Evolutionary conservation across 2,329 filamentous ascomycete species (phyloP), one percentile per base, ranked within the genome.

Genomic region (Diaporthe capsici): DNA sequence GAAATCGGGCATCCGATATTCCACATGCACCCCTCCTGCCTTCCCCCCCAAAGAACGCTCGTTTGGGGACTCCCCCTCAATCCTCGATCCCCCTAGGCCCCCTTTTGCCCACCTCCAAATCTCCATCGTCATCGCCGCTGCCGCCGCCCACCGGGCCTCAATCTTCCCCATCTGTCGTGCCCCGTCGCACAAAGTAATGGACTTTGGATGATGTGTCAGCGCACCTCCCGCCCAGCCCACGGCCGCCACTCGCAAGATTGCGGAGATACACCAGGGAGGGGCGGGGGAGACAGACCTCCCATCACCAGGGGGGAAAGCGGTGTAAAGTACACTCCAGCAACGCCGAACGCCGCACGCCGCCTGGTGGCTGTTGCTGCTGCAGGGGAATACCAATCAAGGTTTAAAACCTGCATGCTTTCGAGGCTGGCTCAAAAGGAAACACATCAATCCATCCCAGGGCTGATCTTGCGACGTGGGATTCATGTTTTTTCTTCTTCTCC

Each of bases 101-200:
- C 8, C 34, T 10, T 53, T 20, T 28, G 6, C 25, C 22, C 31
- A 15, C 71, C 37, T 51, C 12, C 28, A 42, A 49, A 49, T 47
- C 44, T 51, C 44, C 20, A 71, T 71, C 65, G 72, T 58, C 39
- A 67, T 47, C 37, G 25, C 25, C 58, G 34, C 71, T 63, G 60
- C 61, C 72, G 20, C 28, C 55, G 28, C 25, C 42, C 61, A 51
- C 61, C 42, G 61, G 63, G 12, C 28, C 63, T 68, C 31, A 68
- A 68, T 51, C 63, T 68, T 68, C 63, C 25, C 63, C 63, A 44
- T 31, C 61, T 73, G 71, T 37, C 51, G 71, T 75, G 61, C 61
- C n/a, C 34, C 74, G 47, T 75, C 49, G 73, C 58, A 71, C 57
- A 57, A 53, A 53, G 39, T 44, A 68, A 20, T 53, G 44, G 63